Conservation (phyloP, 2,329 filamentous ascomycete species). For the Colletotrichum limetticola region DNA sequence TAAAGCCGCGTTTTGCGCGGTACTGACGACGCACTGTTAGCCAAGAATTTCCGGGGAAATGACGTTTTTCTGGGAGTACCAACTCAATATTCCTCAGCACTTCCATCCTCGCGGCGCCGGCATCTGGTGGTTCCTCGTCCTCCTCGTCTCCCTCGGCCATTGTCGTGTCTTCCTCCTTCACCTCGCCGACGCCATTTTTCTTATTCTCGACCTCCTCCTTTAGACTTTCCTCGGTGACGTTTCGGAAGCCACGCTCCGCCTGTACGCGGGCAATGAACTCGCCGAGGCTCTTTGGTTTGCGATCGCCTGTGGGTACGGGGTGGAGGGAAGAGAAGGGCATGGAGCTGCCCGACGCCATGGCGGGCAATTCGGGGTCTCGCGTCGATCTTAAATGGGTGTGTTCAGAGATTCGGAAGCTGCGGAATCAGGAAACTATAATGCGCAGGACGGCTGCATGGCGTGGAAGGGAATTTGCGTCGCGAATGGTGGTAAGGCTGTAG, state of each 20-base stretch:
- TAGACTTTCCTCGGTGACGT: slow-evolving; percentile 79
- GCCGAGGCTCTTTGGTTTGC: slow-evolving; percentile 70
- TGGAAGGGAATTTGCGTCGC: not conserved
- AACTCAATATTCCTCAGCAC: slow-evolving; percentile 70
- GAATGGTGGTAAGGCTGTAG: slow-evolving; percentile 11
- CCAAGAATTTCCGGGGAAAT: slow-evolving; percentile 10
- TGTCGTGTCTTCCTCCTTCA: slow-evolving; percentile 55
- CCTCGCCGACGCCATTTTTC: slow-evolving; percentile 59
- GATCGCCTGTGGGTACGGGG: slow-evolving; percentile 69
- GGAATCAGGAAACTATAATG: not conserved
- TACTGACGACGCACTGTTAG: slow-evolving; percentile 46
- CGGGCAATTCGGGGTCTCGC: not conserved
- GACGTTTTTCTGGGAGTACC: slow-evolving; percentile 35
- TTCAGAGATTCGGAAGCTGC: not conserved
- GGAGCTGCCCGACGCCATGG: slow-evolving; percentile 37
- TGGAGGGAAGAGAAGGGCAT: slow-evolving; percentile 66
- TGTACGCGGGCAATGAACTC: slow-evolving; percentile 85
- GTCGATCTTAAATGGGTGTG: not conserved
- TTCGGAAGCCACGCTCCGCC: slow-evolving; percentile 81
- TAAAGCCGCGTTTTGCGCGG: slow-evolving; percentile 68
- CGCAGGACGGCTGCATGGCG: not conserved
- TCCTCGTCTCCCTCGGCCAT: slow-evolving; percentile 49
- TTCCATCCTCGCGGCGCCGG: slow-evolving; percentile 64
- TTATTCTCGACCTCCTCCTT: slow-evolving; percentile 71
- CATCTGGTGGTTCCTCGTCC: slow-evolving; percentile 52